Conservation (phyloP, 371 early-diverging fungal species). For the Mortierella sp. region DNA sequence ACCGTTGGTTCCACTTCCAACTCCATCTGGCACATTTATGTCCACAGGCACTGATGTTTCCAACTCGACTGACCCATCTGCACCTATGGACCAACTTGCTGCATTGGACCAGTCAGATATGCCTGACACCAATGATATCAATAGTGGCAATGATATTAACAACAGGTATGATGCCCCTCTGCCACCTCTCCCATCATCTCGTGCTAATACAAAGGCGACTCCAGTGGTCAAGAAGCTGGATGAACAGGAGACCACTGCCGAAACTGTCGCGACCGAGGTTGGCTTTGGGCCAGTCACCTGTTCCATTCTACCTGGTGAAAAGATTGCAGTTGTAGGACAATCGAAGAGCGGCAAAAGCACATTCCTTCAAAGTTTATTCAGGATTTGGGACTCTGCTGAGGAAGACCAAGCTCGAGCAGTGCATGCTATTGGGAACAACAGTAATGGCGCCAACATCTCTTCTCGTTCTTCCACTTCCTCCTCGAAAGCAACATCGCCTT, state of each 20-base stretch:
- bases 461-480: conserved; percentile 3
- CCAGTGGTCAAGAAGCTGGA: neutral
- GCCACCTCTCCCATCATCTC: conserved; percentile 34
- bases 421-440: conserved; percentile 12
- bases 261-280: neutral
- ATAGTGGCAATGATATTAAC: conserved; percentile 1
- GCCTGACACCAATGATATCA: neutral
- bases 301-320: conserved; percentile 42
- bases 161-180: conserved; percentile 33
- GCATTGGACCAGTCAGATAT: conserved; percentile 17
- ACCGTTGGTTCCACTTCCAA: conserved; percentile 31
- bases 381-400: conserved; percentile 46
- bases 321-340: conserved; percentile 47
- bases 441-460: neutral
- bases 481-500: conserved; percentile 11
- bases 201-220: neutral
- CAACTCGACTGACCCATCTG: conserved; percentile 1
- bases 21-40: conserved; percentile 36
- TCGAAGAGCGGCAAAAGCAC: conserved; percentile 54
- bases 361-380: conserved; percentile 50
- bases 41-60: neutral
- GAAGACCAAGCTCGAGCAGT: conserved; percentile 40
- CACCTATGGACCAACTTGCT: conserved; percentile 37
- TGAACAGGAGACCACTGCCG: neutral
- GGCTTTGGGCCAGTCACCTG: conserved; percentile 53